phyloP scores from a whole-genome alignment of 2,329 filamentous ascomycete species.

The Pyricularia grisea region DNA sequence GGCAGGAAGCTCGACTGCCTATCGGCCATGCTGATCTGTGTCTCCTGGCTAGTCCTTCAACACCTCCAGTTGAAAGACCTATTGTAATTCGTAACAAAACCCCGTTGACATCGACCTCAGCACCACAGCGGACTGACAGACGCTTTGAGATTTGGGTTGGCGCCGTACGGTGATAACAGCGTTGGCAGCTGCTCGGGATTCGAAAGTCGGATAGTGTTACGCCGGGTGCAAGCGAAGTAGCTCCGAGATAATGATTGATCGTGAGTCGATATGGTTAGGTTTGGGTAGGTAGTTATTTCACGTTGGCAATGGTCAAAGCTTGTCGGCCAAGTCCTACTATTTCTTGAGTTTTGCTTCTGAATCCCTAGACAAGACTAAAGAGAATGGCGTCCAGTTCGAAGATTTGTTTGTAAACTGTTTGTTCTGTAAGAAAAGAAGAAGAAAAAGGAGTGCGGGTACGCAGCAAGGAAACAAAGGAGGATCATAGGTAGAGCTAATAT shows the following conservation, averaged over 20 bases:
- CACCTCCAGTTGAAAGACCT: not conserved
- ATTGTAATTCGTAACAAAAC: not conserved
- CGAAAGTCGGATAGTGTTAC: not conserved
- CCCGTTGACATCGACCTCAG: not conserved
- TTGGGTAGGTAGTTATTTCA: not conserved
- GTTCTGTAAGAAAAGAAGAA: not conserved
- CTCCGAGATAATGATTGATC: not conserved
- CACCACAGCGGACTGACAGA: not conserved
- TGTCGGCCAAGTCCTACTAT: not conserved
- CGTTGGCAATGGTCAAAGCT: not conserved
- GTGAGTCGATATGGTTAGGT: not conserved
- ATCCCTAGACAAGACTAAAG: not conserved
- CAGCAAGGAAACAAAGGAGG: constrained; percentile 8
- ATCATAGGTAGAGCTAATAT: constrained; percentile 13
- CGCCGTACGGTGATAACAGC: not conserved
- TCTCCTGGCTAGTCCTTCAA: not conserved
- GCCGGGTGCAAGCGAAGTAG: not conserved
- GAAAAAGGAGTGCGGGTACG: not conserved
- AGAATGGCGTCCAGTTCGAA: not conserved
- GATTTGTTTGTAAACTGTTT: not conserved
- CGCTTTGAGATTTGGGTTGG: not conserved
- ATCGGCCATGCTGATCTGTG: constrained; percentile 16
- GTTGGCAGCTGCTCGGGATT: not conserved
- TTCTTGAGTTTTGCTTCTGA: not conserved
- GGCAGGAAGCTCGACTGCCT: constrained; percentile 65